These are phyloP conservation scores for Aspergillus piperis DNA, from an alignment of 2,329 filamentous ascomycete genomes.

Conservation along the genomic window DNA sequence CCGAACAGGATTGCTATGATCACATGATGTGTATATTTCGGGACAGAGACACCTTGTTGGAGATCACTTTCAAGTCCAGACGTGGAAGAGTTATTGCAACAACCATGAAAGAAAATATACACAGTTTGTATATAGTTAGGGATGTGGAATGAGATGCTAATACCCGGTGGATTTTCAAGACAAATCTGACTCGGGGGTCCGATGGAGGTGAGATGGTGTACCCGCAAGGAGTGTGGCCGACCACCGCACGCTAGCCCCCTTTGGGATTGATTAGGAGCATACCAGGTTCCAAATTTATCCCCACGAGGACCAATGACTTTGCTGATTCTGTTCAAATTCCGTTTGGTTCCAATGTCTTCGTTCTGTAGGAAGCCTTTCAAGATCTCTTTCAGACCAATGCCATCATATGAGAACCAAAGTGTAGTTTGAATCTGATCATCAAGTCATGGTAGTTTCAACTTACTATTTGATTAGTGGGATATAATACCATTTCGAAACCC, in stretches of 20 bases:
- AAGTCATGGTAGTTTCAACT: too few relatives aligned
- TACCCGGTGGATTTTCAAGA: not conserved
- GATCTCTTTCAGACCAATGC: not conserved
- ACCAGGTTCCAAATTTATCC: slow-evolving; percentile 9
- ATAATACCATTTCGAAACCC: not conserved
- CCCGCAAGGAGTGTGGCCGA: slow-evolving; percentile 7
- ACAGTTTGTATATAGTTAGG: not conserved
- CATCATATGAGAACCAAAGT: not conserved
- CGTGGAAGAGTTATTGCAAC: not conserved
- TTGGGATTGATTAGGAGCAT: not conserved
- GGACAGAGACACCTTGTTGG: not conserved
- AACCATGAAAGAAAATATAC: not conserved
- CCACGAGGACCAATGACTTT: slow-evolving; percentile 11
- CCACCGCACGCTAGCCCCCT: not conserved
- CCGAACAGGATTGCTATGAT: not conserved
- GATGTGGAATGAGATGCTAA: not conserved
- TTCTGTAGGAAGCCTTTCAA: slow-evolving; percentile 12
- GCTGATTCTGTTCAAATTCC: slow-evolving; percentile 3
- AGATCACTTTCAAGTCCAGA: not conserved
- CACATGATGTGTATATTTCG: not conserved
- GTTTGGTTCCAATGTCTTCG: slow-evolving; percentile 1
- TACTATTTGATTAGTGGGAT: not conserved
- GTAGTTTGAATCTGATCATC: not conserved
- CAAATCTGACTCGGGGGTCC: not conserved
- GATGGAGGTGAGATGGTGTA: slow-evolving; percentile 5